phyloP scores from a whole-genome alignment of 2,329 filamentous ascomycete genomes.

The Ceratocystis huliohia region DNA sequence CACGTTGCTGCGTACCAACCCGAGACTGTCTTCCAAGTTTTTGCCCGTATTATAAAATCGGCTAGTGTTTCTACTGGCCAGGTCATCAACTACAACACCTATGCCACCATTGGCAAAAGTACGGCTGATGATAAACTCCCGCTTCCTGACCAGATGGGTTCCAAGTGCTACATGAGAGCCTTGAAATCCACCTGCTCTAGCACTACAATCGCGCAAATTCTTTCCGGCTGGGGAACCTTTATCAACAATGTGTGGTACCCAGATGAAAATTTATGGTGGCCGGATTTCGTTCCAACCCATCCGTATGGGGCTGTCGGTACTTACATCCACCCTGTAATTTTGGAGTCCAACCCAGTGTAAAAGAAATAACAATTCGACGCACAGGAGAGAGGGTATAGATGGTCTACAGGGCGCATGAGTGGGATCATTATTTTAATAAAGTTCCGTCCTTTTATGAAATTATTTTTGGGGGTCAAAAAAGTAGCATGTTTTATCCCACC shows the following conservation, averaged over 20 bases:
- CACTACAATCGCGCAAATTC: constrained; percentile 27
- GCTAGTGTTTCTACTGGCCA: constrained; percentile 45
- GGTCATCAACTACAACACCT: constrained; percentile 38
- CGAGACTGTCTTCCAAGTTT: constrained; percentile 45
- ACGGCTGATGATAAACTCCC: not conserved
- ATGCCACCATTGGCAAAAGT: not conserved
- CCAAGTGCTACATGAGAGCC: constrained; percentile 49
- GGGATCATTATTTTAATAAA: not conserved
- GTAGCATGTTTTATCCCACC: not conserved
- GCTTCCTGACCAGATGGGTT: constrained; percentile 22
- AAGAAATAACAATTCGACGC: not conserved
- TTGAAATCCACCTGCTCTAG: constrained; percentile 39
- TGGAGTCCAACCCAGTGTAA: not conserved
- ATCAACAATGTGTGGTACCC: constrained; percentile 17
- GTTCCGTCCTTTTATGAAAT: not conserved
- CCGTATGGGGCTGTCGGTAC: not conserved
- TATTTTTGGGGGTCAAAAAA: not conserved
- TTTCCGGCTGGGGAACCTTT: constrained; percentile 5
- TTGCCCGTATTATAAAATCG: constrained; percentile 46
- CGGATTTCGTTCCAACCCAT: not conserved
- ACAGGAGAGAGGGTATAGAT: not conserved
- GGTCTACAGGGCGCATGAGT: not conserved
- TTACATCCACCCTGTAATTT: not conserved
- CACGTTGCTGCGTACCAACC: constrained; percentile 50
- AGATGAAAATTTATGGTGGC: not conserved